These are phyloP conservation scores for Rhexocercosporidium sp. DNA, from an alignment of 2,329 filamentous ascomycete species.

Conservation along the genomic window DNA sequence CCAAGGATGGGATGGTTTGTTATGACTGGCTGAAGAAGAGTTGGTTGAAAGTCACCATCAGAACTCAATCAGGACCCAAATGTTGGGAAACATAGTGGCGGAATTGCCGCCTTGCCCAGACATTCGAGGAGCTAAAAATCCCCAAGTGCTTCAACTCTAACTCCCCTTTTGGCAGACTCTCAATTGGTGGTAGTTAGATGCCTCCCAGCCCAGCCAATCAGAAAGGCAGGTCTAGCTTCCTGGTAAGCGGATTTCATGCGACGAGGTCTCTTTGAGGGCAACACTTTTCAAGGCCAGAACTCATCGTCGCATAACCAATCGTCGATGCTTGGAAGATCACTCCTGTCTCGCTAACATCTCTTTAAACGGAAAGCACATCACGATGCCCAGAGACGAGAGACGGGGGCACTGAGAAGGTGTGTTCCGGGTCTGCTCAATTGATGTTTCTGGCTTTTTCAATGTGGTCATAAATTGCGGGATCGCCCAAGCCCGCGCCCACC, in stretches of 20 bases:
- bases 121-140: neutral
- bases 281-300: neutral
- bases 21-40: neutral
- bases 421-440: neutral
- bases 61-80: constrained; percentile 1
- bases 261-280: neutral
- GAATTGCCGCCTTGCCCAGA: neutral
- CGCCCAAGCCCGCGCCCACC: neutral
- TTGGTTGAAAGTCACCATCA: neutral
- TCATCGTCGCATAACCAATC: neutral
- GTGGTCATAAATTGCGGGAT: neutral
- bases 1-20: neutral
- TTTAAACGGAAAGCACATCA: neutral
- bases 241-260: neutral
- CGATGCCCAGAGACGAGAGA: neutral
- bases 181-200: neutral
- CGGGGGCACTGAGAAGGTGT: neutral
- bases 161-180: neutral
- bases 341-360: neutral
- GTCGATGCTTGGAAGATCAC: neutral
- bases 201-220: neutral
- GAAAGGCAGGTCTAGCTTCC: neutral
- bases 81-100: neutral
- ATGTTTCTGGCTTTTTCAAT: neutral
- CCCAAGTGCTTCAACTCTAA: neutral